A percentile compares a stretch with the other conserved stretches of the same genome.
Evolutionary conservation across 1,284 basidiomycete species (phyloP).

Genomic region (Schizophyllum amplum): DNA sequence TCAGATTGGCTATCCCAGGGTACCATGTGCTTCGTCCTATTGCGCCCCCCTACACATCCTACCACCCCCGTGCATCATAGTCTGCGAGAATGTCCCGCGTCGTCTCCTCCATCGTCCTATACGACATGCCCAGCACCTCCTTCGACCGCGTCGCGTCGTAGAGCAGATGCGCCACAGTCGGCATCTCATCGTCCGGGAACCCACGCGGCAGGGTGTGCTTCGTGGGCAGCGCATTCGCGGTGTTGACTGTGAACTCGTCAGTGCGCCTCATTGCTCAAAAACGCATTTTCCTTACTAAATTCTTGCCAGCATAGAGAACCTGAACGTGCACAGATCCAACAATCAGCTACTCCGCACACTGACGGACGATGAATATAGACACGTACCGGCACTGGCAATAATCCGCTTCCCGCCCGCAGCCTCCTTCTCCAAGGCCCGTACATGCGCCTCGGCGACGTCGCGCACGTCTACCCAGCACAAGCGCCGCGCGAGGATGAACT

Average conservation of each 20-base stretch:
- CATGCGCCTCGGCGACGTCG: conserved; percentile 46
- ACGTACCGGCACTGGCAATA: conserved; percentile 23
- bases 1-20: too few relatives aligned
- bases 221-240: conserved; percentile 18
- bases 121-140: conserved; percentile 36
- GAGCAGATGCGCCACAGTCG: conserved; percentile 18
- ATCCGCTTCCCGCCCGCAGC: conserved; percentile 46
- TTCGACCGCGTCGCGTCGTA: conserved; percentile 29
- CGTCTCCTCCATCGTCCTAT: conserved; percentile 31
- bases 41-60: too few relatives aligned
- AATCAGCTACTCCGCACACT: neutral
- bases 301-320: conserved; percentile 23
- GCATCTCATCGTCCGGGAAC: conserved; percentile 21
- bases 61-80: conserved; percentile 33
- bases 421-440: conserved; percentile 36
- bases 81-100: conserved; percentile 32
- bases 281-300: conserved; percentile 18
- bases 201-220: conserved; percentile 21
- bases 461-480: conserved; percentile 47
- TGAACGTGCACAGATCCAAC: neutral
- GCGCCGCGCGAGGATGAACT: neutral
- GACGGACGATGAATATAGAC: neutral
- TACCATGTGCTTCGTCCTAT: too few relatives aligned
- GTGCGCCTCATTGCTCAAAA: conserved; percentile 1
- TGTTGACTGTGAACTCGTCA: conserved; percentile 17